Conservation (phyloP, 2,329 filamentous ascomycete species). For the Colletotrichum lindemuthianum region DNA sequence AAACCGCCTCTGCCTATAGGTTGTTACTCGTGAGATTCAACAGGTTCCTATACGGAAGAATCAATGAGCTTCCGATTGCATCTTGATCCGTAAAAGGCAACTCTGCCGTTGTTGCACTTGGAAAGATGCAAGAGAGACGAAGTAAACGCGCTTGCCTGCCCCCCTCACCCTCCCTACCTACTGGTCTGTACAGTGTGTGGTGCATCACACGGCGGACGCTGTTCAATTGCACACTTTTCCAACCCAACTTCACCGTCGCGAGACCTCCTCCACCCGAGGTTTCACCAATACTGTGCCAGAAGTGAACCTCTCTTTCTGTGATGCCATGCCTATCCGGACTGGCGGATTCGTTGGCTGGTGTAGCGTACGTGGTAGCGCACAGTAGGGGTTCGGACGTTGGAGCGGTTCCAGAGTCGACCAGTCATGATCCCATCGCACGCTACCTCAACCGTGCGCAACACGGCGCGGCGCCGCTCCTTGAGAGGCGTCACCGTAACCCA, state of each 20-base stretch:
- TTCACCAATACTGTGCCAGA: constrained; percentile 5
- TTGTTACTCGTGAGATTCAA: no score
- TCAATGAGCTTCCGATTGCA: not conserved
- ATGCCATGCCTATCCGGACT: constrained; percentile 33
- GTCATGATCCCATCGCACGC: constrained; percentile 18
- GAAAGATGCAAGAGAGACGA: no score
- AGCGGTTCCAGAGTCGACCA: constrained; percentile 26
- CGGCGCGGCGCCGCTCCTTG: constrained; percentile 11
- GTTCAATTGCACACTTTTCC: no score
- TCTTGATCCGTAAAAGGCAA: no score
- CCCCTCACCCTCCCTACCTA: no score
- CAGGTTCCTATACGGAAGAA: not conserved
- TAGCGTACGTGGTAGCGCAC: constrained; percentile 3
- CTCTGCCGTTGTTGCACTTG: no score
- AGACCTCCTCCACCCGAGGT: constrained; percentile 16
- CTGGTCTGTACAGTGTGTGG: no score
- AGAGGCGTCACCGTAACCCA: constrained; percentile 14
- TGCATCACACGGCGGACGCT: no score
- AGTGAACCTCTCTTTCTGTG: constrained; percentile 26
- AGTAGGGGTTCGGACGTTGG: constrained; percentile 30
- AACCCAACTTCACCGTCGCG: not conserved
- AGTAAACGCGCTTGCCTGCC: no score
- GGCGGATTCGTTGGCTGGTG: constrained; percentile 11
- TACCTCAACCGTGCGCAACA: constrained; percentile 10
- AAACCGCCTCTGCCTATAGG: no score